These are phyloP conservation scores for Apiospora malaysiana DNA, from an alignment of 2,329 filamentous ascomycete species.

Conservation along the genomic window DNA sequence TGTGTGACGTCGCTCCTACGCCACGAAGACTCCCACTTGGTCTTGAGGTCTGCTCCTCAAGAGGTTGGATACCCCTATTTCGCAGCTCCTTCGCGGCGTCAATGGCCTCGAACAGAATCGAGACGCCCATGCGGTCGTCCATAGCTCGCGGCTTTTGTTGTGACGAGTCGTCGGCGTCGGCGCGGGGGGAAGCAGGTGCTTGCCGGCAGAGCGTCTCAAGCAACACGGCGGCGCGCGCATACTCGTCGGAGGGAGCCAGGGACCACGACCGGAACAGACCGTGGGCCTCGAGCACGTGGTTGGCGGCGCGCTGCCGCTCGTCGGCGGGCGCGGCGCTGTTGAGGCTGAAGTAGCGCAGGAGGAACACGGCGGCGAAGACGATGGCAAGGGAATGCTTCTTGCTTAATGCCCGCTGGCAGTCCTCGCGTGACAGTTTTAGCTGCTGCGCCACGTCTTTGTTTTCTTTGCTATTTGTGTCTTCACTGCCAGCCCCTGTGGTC, in stretches of 20 bases:
- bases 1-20: not conserved
- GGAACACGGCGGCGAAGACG: constrained; percentile 39
- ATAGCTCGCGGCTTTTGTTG: constrained; percentile 25
- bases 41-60: not conserved
- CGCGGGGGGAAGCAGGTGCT: constrained; percentile 22
- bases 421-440: constrained; percentile 25
- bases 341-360: constrained; percentile 38
- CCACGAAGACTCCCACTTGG: not conserved
- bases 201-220: constrained; percentile 38
- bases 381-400: constrained; percentile 37
- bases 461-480: not conserved
- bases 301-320: constrained; percentile 37
- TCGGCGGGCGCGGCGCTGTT: constrained; percentile 33
- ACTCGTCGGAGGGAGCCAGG: constrained; percentile 33
- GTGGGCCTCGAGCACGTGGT: constrained; percentile 36
- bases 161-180: constrained; percentile 24
- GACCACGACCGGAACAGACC: constrained; percentile 36
- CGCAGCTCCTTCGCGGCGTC: constrained; percentile 28
- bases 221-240: constrained; percentile 31
- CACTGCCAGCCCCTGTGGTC: not conserved
- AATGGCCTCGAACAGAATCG: constrained; percentile 35
- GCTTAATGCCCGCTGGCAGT: constrained; percentile 30
- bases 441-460: constrained; percentile 27
- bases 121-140: constrained; percentile 36
- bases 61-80: constrained; percentile 24